phyloP scores from a whole-genome alignment of 2,329 filamentous ascomycete genomes.

The Claviceps humidiphila region DNA sequence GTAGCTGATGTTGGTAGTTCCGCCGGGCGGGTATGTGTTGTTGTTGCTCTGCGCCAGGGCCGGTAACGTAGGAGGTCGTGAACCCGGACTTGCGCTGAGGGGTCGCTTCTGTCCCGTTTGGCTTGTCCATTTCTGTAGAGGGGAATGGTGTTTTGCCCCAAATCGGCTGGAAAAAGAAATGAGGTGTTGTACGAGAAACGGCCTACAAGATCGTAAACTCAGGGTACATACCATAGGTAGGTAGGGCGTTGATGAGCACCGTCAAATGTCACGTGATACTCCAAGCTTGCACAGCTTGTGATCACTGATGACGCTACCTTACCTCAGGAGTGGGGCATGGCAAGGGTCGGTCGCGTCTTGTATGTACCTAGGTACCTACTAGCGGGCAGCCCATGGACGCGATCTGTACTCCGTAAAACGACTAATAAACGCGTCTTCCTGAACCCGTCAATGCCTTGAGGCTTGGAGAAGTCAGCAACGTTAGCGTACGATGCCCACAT shows the following conservation, averaged over 20 bases:
- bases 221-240: too few relatives aligned
- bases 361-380: not conserved
- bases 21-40: slow-evolving; percentile 16
- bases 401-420: not conserved
- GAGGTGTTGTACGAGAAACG: not conserved
- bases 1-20: slow-evolving; percentile 17
- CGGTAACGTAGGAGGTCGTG: slow-evolving; percentile 12
- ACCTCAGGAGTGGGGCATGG: not conserved
- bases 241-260: too few relatives aligned
- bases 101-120: slow-evolving; percentile 15
- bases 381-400: slow-evolving; percentile 2
- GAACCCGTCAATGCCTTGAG: not conserved
- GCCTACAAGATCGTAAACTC: too few relatives aligned
- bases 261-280: too few relatives aligned
- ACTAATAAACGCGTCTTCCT: slow-evolving; percentile 4
- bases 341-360: not conserved
- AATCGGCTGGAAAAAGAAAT: not conserved
- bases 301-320: too few relatives aligned
- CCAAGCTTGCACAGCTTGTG: too few relatives aligned
- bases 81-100: slow-evolving; percentile 9
- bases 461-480: not conserved
- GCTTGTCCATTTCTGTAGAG: slow-evolving; percentile 8
- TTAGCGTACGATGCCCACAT: slow-evolving; percentile 3
- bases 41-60: slow-evolving; percentile 20
- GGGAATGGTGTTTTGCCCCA: not conserved